phyloP scores from a whole-genome alignment of 225 moss, liverwort and hornwort species.

The Pseudisothecium myosuroides region DNA sequence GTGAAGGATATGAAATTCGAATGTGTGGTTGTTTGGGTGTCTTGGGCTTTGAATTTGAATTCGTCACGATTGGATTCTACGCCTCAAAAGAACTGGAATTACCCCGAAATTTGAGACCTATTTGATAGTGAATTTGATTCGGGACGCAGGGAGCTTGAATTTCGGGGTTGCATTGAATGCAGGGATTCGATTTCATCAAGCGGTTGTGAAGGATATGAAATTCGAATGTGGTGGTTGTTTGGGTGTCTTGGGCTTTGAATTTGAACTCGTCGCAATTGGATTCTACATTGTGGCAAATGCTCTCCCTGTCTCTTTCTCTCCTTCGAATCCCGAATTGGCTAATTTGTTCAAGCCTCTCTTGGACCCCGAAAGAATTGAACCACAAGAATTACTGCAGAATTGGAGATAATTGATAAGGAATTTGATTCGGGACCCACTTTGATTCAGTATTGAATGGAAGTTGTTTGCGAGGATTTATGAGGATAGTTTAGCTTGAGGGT shows the following conservation, averaged over 20 bases:
- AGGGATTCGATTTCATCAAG: neutral
- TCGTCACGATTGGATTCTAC: neutral
- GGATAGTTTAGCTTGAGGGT: neutral
- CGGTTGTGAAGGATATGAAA: neutral
- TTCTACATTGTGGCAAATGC: neutral
- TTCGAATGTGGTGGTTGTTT: neutral
- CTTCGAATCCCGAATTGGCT: neutral
- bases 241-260: neutral
- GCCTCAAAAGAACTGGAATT: neutral
- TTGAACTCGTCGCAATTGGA: neutral
- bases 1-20: neutral
- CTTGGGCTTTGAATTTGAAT: neutral
- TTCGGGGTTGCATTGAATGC: neutral
- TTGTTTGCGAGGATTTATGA: neutral
- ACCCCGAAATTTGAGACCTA: neutral
- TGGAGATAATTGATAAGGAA: too few relatives aligned
- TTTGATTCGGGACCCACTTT: neutral
- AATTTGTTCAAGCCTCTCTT: neutral
- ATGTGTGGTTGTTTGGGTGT: neutral
- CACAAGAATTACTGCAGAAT: neutral
- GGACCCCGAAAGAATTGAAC: neutral
- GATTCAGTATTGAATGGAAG: neutral
- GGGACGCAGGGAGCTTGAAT: neutral
- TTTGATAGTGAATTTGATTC: neutral
- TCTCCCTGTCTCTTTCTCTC: neutral